These are phyloP conservation scores for Hypoxylon sp. DNA, from an alignment of 2,329 filamentous ascomycete species.

Conservation along the genomic window DNA sequence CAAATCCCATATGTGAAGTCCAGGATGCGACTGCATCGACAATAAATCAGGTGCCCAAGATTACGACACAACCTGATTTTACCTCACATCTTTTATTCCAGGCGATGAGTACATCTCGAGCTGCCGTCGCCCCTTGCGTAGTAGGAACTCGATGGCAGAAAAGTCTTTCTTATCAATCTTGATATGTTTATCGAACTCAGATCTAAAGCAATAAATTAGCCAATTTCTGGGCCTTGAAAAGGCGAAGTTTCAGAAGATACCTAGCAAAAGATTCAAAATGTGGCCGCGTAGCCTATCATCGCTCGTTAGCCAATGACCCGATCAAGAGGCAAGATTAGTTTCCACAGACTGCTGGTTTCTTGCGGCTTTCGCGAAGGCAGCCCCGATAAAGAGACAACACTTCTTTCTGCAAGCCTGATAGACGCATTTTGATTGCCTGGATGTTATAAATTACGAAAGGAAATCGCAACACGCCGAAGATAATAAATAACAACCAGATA, in stretches of 20 bases:
- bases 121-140: constrained; percentile 85
- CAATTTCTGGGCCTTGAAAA: too few species aligned
- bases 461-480: background rate
- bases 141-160: constrained; percentile 83
- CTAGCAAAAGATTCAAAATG: constrained; percentile 77
- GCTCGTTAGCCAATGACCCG: constrained; percentile 19
- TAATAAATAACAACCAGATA: background rate
- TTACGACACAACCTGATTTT: background rate
- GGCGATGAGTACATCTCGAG: constrained; percentile 85
- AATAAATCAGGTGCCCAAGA: background rate
- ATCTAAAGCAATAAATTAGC: constrained; percentile 60
- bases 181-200: constrained; percentile 82
- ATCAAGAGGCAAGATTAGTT: background rate
- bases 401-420: constrained; percentile 92
- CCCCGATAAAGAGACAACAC: constrained; percentile 88
- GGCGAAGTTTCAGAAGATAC: constrained; percentile 57
- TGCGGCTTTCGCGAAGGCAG: constrained; percentile 84
- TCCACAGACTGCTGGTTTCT: constrained; percentile 79
- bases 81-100: constrained; percentile 81
- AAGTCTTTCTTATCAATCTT: constrained; percentile 87
- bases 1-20: background rate
- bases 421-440: constrained; percentile 59
- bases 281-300: constrained; percentile 65
- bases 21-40: background rate
- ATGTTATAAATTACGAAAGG: background rate